Conservation (phyloP, 225 moss, liverwort and hornwort species). For the Marchantia paleacea region DNA sequence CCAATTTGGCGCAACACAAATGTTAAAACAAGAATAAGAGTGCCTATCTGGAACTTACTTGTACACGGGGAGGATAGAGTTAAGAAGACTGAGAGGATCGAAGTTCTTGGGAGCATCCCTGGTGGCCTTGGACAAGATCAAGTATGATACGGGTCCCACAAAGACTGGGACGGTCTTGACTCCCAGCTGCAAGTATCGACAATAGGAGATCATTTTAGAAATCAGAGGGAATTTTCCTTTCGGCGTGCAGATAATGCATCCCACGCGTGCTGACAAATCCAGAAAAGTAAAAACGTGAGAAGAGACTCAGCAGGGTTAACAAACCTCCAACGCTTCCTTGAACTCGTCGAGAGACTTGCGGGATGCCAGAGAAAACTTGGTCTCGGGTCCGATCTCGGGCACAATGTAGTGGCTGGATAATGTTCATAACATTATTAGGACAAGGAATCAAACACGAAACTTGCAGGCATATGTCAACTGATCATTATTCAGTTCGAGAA, state of each 20-base stretch:
- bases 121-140: slow-evolving; percentile 66
- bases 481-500: neutral
- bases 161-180: slow-evolving; percentile 45
- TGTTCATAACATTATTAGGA: neutral
- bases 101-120: slow-evolving; percentile 68
- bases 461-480: too few relatives aligned
- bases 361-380: slow-evolving; percentile 79
- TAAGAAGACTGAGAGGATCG: slow-evolving; percentile 59
- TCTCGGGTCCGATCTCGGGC: slow-evolving; percentile 63
- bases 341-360: slow-evolving; percentile 62
- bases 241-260: neutral
- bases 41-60: slow-evolving; percentile 44
- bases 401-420: slow-evolving; percentile 82
- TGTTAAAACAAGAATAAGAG: neutral
- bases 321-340: slow-evolving; percentile 76
- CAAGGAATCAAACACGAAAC: too few relatives aligned
- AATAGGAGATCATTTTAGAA: neutral
- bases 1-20: too few relatives aligned
- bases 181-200: slow-evolving; percentile 39
- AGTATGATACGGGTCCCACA: slow-evolving; percentile 74
- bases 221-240: too few relatives aligned
- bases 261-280: too few relatives aligned
- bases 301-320: neutral
- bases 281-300: too few relatives aligned
- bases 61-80: slow-evolving; percentile 70